These are phyloP conservation scores for Blastocladiella britannica DNA, from an alignment of 192 early-diverging fungal species.

Conservation along the genomic window DNA sequence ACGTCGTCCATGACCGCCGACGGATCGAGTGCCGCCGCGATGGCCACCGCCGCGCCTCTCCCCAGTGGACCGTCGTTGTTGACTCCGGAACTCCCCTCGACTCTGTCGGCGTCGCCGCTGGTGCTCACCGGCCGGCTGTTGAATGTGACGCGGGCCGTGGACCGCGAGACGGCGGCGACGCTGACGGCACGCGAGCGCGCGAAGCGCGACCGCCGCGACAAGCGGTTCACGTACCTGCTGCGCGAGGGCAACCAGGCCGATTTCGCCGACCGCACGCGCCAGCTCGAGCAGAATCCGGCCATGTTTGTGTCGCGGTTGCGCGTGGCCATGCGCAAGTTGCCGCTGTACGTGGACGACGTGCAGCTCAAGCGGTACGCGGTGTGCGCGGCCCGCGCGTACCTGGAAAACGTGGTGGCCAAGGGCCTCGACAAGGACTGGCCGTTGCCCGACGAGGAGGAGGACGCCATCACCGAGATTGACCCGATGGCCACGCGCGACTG, in stretches of 20 bases:
- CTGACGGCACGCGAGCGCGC: conserved; percentile 34
- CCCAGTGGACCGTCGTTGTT: conserved; percentile 13
- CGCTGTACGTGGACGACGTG: conserved; percentile 45
- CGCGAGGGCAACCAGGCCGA: conserved; percentile 41
- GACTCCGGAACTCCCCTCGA: conserved; percentile 17
- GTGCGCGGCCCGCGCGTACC: not conserved
- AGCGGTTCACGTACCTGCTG: conserved; percentile 71
- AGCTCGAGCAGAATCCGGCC: conserved; percentile 67
- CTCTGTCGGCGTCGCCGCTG: conserved; percentile 17
- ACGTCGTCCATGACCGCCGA: conserved; percentile 14
- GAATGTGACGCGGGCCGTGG: conserved; percentile 57
- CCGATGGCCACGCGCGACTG: conserved; percentile 51
- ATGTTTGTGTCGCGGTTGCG: conserved; percentile 73
- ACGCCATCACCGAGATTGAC: conserved; percentile 15
- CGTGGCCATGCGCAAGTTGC: conserved; percentile 72
- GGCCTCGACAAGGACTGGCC: conserved; percentile 27
- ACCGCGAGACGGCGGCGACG: conserved; percentile 39
- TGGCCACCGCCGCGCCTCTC: conserved; percentile 10
- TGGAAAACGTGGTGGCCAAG: conserved; percentile 5
- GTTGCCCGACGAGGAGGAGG: conserved; percentile 14
- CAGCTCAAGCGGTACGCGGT: conserved; percentile 21
- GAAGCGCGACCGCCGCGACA: conserved; percentile 48
- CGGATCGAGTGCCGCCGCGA: too few relatives aligned
- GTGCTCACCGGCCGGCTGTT: conserved; percentile 62
- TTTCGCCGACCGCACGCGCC: conserved; percentile 43